These are phyloP conservation scores for Acacia melanoxylon DNA, from an alignment of 306 rosid genomes.

Conservation along the genomic window DNA sequence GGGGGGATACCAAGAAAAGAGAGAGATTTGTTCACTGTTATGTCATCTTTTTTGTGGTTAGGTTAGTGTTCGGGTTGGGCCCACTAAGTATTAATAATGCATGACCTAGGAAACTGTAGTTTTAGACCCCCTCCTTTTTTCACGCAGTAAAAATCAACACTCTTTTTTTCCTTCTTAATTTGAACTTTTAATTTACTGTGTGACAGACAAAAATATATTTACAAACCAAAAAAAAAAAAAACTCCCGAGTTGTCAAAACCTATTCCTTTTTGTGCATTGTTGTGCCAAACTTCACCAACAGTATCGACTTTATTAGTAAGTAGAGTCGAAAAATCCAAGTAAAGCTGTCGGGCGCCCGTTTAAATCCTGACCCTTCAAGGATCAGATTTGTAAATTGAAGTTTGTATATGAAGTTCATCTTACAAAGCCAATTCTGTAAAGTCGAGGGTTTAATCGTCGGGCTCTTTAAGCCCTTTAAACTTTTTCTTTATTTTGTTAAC, in stretches of 20 bases:
- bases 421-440: too few species aligned
- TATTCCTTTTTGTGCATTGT: neutral
- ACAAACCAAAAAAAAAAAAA: too few species aligned
- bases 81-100: slow-evolving; percentile 57
- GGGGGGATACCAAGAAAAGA: slow-evolving; percentile 23
- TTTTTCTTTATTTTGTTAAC: too few species aligned
- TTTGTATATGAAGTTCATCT: too few species aligned
- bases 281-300: slow-evolving; percentile 36
- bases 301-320: slow-evolving; percentile 31
- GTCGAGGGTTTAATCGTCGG: too few species aligned
- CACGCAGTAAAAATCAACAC: neutral
- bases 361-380: too few species aligned
- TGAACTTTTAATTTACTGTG: neutral
- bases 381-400: too few species aligned
- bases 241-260: neutral
- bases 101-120: slow-evolving; percentile 44
- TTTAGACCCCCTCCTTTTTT: slow-evolving; percentile 41
- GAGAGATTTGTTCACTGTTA: slow-evolving; percentile 5
- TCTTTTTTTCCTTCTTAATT: neutral
- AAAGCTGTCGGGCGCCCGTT: too few species aligned
- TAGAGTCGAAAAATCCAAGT: too few species aligned
- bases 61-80: slow-evolving; percentile 61
- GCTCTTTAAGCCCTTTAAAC: too few species aligned
- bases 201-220: neutral
- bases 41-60: slow-evolving; percentile 44